Evolutionary conservation across 1,284 basidiomycete species (phyloP).

Genomic region (Pseudozyma flocculosa): DNA sequence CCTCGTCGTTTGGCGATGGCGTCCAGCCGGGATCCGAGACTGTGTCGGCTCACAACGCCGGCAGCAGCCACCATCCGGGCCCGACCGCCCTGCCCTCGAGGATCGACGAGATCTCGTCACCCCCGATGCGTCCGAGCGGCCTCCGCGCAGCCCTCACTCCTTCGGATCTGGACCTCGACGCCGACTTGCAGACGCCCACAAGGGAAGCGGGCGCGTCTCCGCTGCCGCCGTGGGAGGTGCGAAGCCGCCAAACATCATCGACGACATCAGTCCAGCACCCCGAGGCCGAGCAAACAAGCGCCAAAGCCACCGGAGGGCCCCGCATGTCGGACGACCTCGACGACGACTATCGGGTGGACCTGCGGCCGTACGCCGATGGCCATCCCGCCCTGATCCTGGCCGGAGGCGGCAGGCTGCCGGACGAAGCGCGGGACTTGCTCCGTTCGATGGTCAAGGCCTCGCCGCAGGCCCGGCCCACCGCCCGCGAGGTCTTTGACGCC

Average conservation of each 20-base stretch:
- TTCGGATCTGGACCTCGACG: background rate
- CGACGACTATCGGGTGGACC: background rate
- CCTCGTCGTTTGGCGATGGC: slow-evolving; percentile 24
- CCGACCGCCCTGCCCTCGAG: background rate
- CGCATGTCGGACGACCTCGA: too few relatives aligned
- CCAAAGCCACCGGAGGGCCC: too few relatives aligned
- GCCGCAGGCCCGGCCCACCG: slow-evolving; percentile 37
- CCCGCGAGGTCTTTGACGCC: slow-evolving; percentile 22
- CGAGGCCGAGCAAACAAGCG: too few relatives aligned
- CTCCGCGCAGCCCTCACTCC: background rate
- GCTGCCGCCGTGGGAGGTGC: background rate
- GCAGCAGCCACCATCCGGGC: background rate
- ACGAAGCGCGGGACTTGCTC: slow-evolving; percentile 44
- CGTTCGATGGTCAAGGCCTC: slow-evolving; percentile 38
- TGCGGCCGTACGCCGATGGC: slow-evolving; percentile 42
- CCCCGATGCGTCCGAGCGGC: background rate
- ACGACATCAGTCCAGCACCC: too few relatives aligned
- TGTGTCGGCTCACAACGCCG: background rate
- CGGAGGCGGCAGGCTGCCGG: slow-evolving; percentile 50
- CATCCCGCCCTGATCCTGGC: slow-evolving; percentile 50
- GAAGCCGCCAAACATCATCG: too few relatives aligned
- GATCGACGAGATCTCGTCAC: background rate
- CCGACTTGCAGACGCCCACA: background rate
- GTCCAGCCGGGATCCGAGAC: background rate
- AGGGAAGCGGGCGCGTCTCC: background rate